These are phyloP conservation scores for Hirschioporus abietinus DNA, from an alignment of 768 basidiomycete species.

Conservation along the genomic window DNA sequence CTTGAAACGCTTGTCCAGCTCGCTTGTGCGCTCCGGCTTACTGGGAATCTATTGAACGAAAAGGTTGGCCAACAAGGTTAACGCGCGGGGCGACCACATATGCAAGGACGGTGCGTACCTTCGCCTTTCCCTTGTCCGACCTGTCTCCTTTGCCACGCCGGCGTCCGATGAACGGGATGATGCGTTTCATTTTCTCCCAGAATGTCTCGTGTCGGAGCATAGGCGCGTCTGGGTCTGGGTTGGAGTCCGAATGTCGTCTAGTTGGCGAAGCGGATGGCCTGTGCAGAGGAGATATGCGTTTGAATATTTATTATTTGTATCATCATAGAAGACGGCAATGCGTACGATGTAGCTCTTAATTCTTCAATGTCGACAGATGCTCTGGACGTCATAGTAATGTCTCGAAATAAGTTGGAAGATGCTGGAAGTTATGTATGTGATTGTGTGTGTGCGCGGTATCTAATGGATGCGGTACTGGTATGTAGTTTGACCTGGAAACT, in stretches of 20 bases:
- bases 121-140: neutral
- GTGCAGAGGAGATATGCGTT: neutral
- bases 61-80: neutral
- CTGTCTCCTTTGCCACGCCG: neutral
- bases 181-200: neutral
- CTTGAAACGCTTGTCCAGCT: neutral
- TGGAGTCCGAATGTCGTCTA: neutral
- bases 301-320: neutral
- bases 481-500: too few relatives aligned
- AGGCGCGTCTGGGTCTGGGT: neutral
- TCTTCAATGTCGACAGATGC: too few relatives aligned
- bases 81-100: neutral
- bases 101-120: neutral
- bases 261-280: neutral
- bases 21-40: neutral
- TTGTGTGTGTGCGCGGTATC: too few relatives aligned
- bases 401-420: too few relatives aligned
- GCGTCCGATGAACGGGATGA: neutral
- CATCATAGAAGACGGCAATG: neutral
- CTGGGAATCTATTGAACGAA: neutral
- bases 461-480: too few relatives aligned
- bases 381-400: too few relatives aligned
- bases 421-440: too few relatives aligned
- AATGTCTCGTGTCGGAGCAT: neutral
- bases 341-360: too few relatives aligned